Evolutionary conservation across 345 rosid species (phyloP), one percentile per base, ranked within the genome.

Genomic region (Adansonia digitata): DNA sequence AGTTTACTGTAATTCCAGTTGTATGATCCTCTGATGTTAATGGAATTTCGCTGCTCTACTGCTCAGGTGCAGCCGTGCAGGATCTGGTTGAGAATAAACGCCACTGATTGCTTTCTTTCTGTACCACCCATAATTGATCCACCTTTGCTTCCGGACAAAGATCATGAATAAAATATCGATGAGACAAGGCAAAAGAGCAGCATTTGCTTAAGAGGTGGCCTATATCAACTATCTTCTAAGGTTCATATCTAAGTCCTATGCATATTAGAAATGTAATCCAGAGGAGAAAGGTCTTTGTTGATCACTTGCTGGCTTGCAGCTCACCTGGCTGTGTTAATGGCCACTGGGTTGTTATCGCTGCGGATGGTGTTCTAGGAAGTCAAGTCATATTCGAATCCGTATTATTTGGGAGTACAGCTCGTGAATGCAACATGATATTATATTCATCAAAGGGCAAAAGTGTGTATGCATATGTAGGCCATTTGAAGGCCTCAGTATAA

Each of bases 211-310:
- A 75, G 75, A 85, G 74, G 31, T 88, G 86, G 62, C 86, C 7
- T n/a, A 63, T 76, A 31, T 89, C 94, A 37, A 81, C 79, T 35
- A 81, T 86, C 76, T 79, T 86, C 77, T 81, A 80, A 69, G 84
- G 53, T 53, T 51, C 22, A 45, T 31, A 15, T 46, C n/a, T 39
- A n/a, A 49, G 42, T 22, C 51, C 22, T 42, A 46, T 46, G 20
- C 10, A n/a, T n/a, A 27, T 29, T 14, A 14, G 20, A 60, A 15
- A 15, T 29, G 15, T 60, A n/a, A n/a, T 5, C 13, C 26, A 12
- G 35, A 0, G 76, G 51, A 31, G 62, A 13, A 15, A 27, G 5
- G 45, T n/a, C 61, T 12, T 49, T 31, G 17, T 37, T 49, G 45
- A 70, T 34, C 55, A 12, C 34, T 70, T 31, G 27, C 56, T 18